Base-by-base conservation (phyloP, 768 basidiomycete species). In the Pilatotrama ljubarskyi region DNA sequence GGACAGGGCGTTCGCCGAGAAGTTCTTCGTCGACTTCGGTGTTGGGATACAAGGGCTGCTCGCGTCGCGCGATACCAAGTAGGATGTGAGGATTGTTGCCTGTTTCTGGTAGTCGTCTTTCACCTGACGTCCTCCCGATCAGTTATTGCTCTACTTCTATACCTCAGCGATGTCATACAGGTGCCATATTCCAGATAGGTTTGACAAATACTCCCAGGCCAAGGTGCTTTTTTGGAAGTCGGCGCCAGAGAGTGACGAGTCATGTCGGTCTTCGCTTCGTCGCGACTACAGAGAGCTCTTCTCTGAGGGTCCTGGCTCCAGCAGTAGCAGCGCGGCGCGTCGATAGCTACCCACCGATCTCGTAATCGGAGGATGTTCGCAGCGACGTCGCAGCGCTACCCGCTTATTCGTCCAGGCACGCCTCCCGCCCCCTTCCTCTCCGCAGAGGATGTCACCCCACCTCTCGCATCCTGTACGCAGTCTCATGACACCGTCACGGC, bases 1-100 rank as follows among this genome's bases (percentile, higher is more conserved):
- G 15, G 66, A 68, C 10, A 47, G 59, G 18, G 52, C 38, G 22
- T 53, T 70, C 3, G 68, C 55, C 8, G 63, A 70, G 37, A 53
- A 56, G 13, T 70, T 70, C 47, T 41, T 64, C 3, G 49, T 15
- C 2, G 60, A 38, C 0, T 49, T 66, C 25, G 41, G 50, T 11
- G 15, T 37, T 26, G 55, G 55, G 1, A 18, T 56, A 38, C 46
- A 48, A 5, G 55, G 17, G 3, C 37, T 56, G 8, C 35, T 56
- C 0, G 36, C 37, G 6, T 56, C 36, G 10, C 10, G 29, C 11
- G 8, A 22, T 14, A 4, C 10, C 8, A 36, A 22, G 24, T 29
- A 29, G 41, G 22, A 42, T 14, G 24, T 41, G 41, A 22, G 32
- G 11, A 17, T 32, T 10, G 4, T 10, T 32, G 29, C 10, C 4